These are phyloP conservation scores for Fusarium tricinctum DNA, from an alignment of 2,329 filamentous ascomycete genomes.

Conservation along the genomic window DNA sequence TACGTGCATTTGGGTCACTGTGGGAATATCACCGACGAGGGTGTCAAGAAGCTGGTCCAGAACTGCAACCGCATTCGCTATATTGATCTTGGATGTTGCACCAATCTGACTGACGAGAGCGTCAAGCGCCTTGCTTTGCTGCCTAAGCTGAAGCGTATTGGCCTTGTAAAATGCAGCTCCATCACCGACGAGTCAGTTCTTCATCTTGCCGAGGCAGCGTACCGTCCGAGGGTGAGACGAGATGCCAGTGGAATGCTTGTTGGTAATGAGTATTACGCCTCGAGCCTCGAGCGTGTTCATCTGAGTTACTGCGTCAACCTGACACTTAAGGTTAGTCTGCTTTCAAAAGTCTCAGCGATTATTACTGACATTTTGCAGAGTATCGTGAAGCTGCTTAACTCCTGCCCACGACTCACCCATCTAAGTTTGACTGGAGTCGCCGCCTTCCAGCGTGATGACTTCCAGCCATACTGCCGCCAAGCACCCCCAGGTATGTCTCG, in stretches of 20 bases:
- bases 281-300: conserved; percentile 91
- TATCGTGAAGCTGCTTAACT: conserved; percentile 89
- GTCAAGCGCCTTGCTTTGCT: conserved; percentile 86
- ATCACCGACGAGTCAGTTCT: conserved; percentile 93
- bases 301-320: conserved; percentile 93
- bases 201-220: conserved; percentile 81
- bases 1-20: conserved; percentile 98
- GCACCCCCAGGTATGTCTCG: conserved; percentile 77
- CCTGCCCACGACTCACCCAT: conserved; percentile 92
- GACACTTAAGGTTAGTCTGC: conserved; percentile 77
- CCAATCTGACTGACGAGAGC: conserved; percentile 87
- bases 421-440: conserved; percentile 94
- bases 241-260: conserved; percentile 63
- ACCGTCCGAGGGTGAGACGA: conserved; percentile 63
- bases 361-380: conserved; percentile 69
- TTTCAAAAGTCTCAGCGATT: background rate
- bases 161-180: conserved; percentile 90
- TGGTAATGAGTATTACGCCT: conserved; percentile 67
- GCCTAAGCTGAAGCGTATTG: conserved; percentile 94
- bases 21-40: conserved; percentile 88
- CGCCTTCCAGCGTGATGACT: conserved; percentile 87
- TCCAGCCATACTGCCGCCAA: conserved; percentile 87
- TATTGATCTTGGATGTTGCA: conserved; percentile 97
- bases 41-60: conserved; percentile 86
- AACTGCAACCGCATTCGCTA: conserved; percentile 94